Percentiles rank a stretch among this genome's conserved stretches.
phyloP scores from a whole-genome alignment of 768 basidiomycete species.

The Amanita polypyramis region DNA sequence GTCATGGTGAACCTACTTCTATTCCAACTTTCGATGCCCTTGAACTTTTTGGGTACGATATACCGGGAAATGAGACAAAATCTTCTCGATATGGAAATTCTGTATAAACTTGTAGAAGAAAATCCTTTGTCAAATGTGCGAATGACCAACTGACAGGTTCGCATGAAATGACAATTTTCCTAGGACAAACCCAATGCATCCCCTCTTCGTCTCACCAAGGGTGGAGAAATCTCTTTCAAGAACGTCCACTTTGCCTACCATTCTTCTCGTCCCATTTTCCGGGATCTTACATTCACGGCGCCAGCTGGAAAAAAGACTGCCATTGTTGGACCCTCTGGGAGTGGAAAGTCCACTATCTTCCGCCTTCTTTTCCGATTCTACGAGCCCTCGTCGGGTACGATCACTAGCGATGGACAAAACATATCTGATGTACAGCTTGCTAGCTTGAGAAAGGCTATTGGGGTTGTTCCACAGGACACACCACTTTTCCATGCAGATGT shows the following conservation, averaged over 20 bases:
- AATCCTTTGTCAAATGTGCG: conserved; percentile 59
- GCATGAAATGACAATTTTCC: not conserved
- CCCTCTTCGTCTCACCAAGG: conserved; percentile 50
- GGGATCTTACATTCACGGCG: conserved; percentile 75
- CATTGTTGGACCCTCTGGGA: conserved; percentile 94
- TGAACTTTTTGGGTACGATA: conserved; percentile 95
- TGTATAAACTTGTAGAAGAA: conserved; percentile 83
- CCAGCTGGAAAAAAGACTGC: conserved; percentile 97
- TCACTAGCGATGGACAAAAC: conserved; percentile 83
- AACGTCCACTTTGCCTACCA: conserved; percentile 91
- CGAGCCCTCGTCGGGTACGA: conserved; percentile 70
- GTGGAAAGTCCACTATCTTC: conserved; percentile 96
- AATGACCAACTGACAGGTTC: not conserved
- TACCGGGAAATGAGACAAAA: conserved; percentile 97
- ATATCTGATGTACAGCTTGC: conserved; percentile 62
- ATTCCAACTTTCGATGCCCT: conserved; percentile 91
- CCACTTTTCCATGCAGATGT: conserved; percentile 95
- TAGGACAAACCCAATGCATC: conserved; percentile 64
- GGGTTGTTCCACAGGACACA: conserved; percentile 97
- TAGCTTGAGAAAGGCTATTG: conserved; percentile 65
- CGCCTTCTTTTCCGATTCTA: conserved; percentile 94
- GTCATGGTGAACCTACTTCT: conserved; percentile 99
- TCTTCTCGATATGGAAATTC: conserved; percentile 91
- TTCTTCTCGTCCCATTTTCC: conserved; percentile 87
- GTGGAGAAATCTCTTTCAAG: conserved; percentile 87